Conservation (phyloP, 441 rosid genomes). For the Populus tomentosa region DNA sequence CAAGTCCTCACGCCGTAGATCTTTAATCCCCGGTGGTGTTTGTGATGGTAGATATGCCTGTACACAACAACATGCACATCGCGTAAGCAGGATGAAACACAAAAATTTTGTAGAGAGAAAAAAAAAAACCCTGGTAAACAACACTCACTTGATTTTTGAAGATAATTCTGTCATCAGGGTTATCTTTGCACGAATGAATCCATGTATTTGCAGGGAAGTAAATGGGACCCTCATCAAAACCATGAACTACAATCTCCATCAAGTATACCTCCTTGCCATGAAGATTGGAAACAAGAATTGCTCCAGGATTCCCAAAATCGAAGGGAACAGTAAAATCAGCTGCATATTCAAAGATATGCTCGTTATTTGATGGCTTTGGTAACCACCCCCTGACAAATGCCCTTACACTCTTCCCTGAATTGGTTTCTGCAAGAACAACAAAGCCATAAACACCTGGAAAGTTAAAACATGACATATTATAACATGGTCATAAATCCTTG, state of each 20-base stretch:
- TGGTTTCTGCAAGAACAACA: slow-evolving; percentile 45
- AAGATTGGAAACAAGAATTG: slow-evolving; percentile 67
- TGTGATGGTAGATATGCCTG: slow-evolving; percentile 71
- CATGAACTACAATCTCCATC: slow-evolving; percentile 56
- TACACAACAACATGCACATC: slow-evolving; percentile 8
- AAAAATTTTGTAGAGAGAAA: not conserved
- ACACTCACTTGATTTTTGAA: slow-evolving; percentile 65
- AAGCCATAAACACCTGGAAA: not conserved
- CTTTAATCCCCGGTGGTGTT: slow-evolving; percentile 73
- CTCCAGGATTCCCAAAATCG: slow-evolving; percentile 85
- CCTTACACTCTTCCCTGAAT: slow-evolving; percentile 56
- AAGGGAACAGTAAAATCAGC: slow-evolving; percentile 62
- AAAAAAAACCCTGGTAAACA: not conserved
- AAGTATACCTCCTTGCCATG: slow-evolving; percentile 71
- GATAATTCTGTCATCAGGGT: slow-evolving; percentile 74
- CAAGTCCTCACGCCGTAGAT: slow-evolving; percentile 68
- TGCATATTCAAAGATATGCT: slow-evolving; percentile 51
- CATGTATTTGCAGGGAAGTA: slow-evolving; percentile 79
- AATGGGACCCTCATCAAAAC: slow-evolving; percentile 52
- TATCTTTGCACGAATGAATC: slow-evolving; percentile 71
- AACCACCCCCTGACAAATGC: slow-evolving; percentile 65
- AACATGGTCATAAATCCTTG: too few species aligned
- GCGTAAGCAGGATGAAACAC: not conserved
- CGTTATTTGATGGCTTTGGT: slow-evolving; percentile 47
- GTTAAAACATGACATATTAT: too few species aligned